Conservation (phyloP, 192 early-diverging fungal genomes). For the Diversispora eburnea region DNA sequence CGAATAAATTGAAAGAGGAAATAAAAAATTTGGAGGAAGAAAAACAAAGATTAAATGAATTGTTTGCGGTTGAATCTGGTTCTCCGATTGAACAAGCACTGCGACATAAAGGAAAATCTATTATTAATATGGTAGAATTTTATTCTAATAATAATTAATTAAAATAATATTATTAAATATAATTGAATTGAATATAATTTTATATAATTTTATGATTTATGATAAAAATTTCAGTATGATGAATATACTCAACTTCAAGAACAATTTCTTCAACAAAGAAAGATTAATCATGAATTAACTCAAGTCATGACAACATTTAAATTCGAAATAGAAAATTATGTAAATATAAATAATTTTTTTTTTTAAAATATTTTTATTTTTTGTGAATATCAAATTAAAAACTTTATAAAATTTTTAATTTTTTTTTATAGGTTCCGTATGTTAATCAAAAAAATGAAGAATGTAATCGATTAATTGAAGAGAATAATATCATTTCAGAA, state of each 20-base stretch:
- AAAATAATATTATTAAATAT: too few species aligned
- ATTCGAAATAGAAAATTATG: conserved; percentile 1
- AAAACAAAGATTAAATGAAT: neutral
- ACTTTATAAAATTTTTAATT: neutral
- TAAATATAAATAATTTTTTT: neutral
- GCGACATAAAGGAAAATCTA: conserved; percentile 11
- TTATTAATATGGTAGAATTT: conserved; percentile 6
- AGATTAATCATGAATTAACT: neutral
- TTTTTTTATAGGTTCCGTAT: neutral
- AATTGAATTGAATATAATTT: neutral
- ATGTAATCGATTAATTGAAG: neutral
- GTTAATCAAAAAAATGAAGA: neutral
- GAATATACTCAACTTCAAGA: conserved; percentile 16
- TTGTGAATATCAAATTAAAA: too few species aligned
- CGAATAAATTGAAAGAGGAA: neutral
- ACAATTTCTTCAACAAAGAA: neutral
- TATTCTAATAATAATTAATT: neutral
- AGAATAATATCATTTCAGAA: neutral
- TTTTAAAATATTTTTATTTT: neutral
- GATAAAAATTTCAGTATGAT: neutral
- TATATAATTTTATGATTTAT: neutral
- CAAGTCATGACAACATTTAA: conserved; percentile 1
- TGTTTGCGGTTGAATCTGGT: neutral
- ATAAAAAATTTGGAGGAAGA: conserved; percentile 3
- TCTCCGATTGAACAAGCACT: neutral